These are phyloP conservation scores for Xylaria intraflava DNA, from an alignment of 495 filamentous ascomycete species.

Conservation along the genomic window DNA sequence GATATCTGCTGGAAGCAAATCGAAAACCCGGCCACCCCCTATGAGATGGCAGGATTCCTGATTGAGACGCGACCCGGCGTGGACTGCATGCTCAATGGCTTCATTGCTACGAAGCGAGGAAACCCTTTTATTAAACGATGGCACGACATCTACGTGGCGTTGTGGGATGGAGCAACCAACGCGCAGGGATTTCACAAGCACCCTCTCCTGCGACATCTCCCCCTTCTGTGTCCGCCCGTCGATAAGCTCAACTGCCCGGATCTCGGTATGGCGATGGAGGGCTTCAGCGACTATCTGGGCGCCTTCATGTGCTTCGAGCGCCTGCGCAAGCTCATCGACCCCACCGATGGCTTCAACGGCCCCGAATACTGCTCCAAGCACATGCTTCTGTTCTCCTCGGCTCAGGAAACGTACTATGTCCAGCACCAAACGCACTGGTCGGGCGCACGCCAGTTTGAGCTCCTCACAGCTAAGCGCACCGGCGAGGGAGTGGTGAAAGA, in stretches of 20 bases:
- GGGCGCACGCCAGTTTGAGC: constrained; percentile 22
- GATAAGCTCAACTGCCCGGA: constrained; percentile 18
- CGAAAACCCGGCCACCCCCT: constrained; percentile 30
- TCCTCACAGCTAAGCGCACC: constrained; percentile 18
- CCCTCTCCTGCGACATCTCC: constrained; percentile 30
- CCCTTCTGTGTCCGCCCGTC: constrained; percentile 16
- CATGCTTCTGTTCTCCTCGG: constrained; percentile 15
- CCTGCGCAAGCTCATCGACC: constrained; percentile 24
- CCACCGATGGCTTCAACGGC: constrained; percentile 25
- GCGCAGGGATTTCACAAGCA: constrained; percentile 25
- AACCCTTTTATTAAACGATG: constrained; percentile 35
- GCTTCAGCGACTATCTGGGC: constrained; percentile 25
- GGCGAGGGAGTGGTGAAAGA: constrained; percentile 16
- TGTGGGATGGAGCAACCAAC: constrained; percentile 32
- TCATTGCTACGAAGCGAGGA: constrained; percentile 31
- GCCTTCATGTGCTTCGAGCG: constrained; percentile 25
- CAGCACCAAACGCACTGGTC: constrained; percentile 21
- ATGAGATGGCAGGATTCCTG: constrained; percentile 28
- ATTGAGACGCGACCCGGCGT: constrained; percentile 21
- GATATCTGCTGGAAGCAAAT: constrained; percentile 38
- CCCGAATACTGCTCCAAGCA: constrained; percentile 24
- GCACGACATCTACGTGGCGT: constrained; percentile 29
- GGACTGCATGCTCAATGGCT: constrained; percentile 33
- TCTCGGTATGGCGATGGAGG: constrained; percentile 17
- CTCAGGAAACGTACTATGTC: constrained; percentile 21